phyloP scores from a whole-genome alignment of 768 basidiomycete species.

The Podaxis sp. region DNA sequence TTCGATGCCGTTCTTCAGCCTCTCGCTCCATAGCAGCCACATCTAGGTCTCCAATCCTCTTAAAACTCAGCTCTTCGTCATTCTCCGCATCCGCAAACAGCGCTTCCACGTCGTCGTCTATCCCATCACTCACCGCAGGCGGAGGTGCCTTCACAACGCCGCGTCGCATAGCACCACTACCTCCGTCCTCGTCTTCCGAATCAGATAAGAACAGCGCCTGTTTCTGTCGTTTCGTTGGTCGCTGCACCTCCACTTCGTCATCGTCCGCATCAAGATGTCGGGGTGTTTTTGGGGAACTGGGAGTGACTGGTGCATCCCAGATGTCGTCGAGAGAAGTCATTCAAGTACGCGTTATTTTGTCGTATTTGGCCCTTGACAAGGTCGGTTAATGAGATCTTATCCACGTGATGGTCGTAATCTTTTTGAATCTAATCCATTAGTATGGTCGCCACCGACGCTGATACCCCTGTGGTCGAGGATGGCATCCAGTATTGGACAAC shows the following conservation, averaged over 20 bases:
- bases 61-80: slow-evolving; percentile 32
- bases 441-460: slow-evolving; percentile 12
- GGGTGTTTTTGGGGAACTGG: slow-evolving; percentile 14
- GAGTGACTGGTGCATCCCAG: slow-evolving; percentile 50
- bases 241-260: slow-evolving; percentile 20
- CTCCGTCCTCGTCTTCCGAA: slow-evolving; percentile 47
- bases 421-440: not conserved
- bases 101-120: slow-evolving; percentile 44
- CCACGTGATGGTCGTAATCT: slow-evolving; percentile 19
- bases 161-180: slow-evolving; percentile 21
- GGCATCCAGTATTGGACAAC: slow-evolving; percentile 86
- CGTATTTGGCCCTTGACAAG: slow-evolving; percentile 29
- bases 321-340: slow-evolving; percentile 50
- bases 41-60: slow-evolving; percentile 48
- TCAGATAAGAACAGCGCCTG: slow-evolving; percentile 56
- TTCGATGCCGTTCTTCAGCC: slow-evolving; percentile 47
- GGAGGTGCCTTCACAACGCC: slow-evolving; percentile 31
- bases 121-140: slow-evolving; percentile 20
- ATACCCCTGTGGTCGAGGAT: slow-evolving; percentile 58
- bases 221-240: slow-evolving; percentile 28
- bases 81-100: slow-evolving; percentile 35
- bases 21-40: slow-evolving; percentile 49
- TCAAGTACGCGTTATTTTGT: slow-evolving; percentile 37
- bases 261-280: slow-evolving; percentile 15
- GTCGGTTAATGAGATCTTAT: slow-evolving; percentile 13